Evolutionary conservation across 768 basidiomycete genomes (phyloP).

Genomic region (Trametes cubensis): DNA sequence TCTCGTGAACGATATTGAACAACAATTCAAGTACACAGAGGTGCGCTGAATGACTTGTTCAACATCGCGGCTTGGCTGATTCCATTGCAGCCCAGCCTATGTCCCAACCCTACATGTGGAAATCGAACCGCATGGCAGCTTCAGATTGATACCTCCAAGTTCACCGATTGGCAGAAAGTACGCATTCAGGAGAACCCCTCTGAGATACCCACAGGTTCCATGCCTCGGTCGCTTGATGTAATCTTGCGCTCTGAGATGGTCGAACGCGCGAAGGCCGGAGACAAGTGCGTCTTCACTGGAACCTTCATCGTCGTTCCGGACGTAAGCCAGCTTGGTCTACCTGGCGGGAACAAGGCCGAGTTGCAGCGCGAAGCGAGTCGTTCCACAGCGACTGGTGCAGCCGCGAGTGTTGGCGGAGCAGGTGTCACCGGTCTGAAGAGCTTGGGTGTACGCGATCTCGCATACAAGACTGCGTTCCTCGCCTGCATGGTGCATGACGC

Average conservation of each 20-base stretch:
- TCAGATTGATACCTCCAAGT: conserved; percentile 93
- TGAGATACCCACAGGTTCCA: conserved; percentile 97
- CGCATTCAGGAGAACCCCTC: conserved; percentile 98
- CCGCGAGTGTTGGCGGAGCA: conserved; percentile 66
- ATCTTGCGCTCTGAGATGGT: conserved; percentile 94
- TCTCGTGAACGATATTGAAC: conserved; percentile 89
- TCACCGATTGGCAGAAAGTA: conserved; percentile 99
- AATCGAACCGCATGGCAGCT: conserved; percentile 91
- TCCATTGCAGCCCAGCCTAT: conserved; percentile 73
- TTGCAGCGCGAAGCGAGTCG: conserved; percentile 84
- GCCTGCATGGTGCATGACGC: conserved; percentile 97
- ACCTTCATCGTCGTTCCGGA: conserved; percentile 99
- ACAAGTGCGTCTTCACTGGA: conserved; percentile 97
- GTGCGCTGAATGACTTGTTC: conserved; percentile 41
- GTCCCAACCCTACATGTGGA: conserved; percentile 92
- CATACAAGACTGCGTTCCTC: conserved; percentile 98
- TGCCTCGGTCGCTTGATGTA: conserved; percentile 97
- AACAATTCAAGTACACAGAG: conserved; percentile 99
- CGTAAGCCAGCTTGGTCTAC: conserved; percentile 92
- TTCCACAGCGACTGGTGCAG: conserved; percentile 58
- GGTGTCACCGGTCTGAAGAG: conserved; percentile 95
- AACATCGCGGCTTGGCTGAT: neutral
- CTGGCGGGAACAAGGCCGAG: conserved; percentile 90
- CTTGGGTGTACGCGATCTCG: conserved; percentile 91
- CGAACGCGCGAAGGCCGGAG: conserved; percentile 98